Percentiles rank a stretch among this genome's conserved stretches.
phyloP scores from a whole-genome alignment of 805 yeast species.

The Saccharomyces eubayanus region DNA sequence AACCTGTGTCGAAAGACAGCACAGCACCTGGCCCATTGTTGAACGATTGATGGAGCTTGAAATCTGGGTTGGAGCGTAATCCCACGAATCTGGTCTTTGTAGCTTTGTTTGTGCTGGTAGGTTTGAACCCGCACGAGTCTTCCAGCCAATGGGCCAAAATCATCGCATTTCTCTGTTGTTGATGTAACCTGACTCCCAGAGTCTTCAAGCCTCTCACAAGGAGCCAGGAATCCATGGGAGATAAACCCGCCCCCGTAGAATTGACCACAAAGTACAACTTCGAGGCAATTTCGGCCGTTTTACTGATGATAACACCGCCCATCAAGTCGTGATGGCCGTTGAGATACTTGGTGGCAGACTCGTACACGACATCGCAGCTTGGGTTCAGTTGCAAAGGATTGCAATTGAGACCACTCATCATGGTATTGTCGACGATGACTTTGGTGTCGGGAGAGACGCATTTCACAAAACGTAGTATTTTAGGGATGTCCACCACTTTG shows the following conservation, averaged over 20 bases:
- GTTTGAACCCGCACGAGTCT: constrained; percentile 44
- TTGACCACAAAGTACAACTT: constrained; percentile 69
- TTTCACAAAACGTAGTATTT: constrained; percentile 61
- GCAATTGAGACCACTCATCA: constrained; percentile 89
- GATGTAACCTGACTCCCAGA: constrained; percentile 73
- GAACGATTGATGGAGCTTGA: constrained; percentile 66
- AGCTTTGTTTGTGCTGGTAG: constrained; percentile 4
- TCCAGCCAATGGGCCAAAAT: constrained; percentile 69
- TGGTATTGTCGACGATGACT: constrained; percentile 88
- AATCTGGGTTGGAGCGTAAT: constrained; percentile 68
- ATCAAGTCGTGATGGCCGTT: constrained; percentile 94
- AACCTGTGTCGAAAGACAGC: constrained; percentile 80
- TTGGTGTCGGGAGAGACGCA: constrained; percentile 54
- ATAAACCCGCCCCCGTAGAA: constrained; percentile 82
- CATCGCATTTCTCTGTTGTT: constrained; percentile 76
- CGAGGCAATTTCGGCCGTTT: constrained; percentile 55
- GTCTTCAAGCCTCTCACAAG: constrained; percentile 84
- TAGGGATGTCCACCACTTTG: constrained; percentile 72
- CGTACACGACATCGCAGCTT: constrained; percentile 78
- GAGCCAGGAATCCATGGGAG: constrained; percentile 91
- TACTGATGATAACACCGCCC: constrained; percentile 87
- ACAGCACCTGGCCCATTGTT: constrained; percentile 88
- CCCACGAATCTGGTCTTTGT: constrained; percentile 78
- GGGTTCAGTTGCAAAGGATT: constrained; percentile 71
- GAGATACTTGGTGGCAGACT: constrained; percentile 85